These are phyloP conservation scores for Yarrowia sp. DNA, from an alignment of 805 yeast genomes.

Conservation along the genomic window DNA sequence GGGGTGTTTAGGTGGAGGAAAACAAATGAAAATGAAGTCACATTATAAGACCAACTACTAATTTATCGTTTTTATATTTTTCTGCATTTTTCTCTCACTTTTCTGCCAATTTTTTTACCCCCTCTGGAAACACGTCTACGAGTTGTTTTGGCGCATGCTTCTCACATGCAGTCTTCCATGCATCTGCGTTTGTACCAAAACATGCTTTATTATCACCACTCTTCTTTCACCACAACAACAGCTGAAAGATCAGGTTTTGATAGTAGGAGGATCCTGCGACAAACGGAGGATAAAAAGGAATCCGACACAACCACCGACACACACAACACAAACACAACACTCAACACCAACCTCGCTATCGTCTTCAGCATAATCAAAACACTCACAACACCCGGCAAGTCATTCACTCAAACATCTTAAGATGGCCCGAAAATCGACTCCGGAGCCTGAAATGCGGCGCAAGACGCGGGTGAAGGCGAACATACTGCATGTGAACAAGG, in stretches of 20 bases:
- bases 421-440: conserved; percentile 30
- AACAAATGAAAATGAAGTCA: no score
- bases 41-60: no score
- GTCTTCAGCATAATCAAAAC: no score
- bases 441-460: conserved; percentile 22
- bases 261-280: no score
- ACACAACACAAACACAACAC: conserved; percentile 8
- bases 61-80: no score
- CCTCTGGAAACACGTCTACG: not conserved
- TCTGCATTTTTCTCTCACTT: no score
- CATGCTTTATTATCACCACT: conserved; percentile 16
- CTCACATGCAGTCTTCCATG: not conserved
- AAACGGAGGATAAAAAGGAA: no score
- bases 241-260: not conserved
- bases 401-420: no score
- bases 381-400: no score
- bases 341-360: no score
- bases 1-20: not conserved
- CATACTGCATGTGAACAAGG: conserved; percentile 3
- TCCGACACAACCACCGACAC: not conserved
- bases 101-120: not conserved
- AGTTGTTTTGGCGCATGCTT: conserved; percentile 36
- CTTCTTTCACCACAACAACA: conserved; percentile 10
- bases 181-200: conserved; percentile 29
- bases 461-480: conserved; percentile 14